A percentile compares a stretch with the other conserved stretches of the same genome.
These are phyloP conservation scores for Cyberlindnera euphorbiae DNA, from an alignment of 805 yeast genomes.

Conservation along the genomic window DNA sequence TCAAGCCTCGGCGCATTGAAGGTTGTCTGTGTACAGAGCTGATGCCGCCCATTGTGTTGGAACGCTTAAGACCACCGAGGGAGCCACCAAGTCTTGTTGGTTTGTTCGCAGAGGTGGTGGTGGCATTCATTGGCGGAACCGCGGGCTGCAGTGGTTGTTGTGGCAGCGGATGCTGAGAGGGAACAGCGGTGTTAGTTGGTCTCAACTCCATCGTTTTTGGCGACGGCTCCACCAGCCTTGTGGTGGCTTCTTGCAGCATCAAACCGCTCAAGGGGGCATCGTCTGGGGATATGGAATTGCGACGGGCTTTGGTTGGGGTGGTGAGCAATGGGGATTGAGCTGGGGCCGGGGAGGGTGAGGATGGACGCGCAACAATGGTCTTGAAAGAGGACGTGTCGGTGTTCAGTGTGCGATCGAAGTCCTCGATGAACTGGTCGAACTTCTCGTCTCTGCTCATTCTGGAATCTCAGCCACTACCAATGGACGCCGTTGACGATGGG, in stretches of 20 bases:
- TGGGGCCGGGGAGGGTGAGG: not conserved
- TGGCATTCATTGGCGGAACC: not conserved
- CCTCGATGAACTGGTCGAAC: slow-evolving; percentile 34
- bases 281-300: slow-evolving; percentile 22
- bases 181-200: not conserved
- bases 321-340: slow-evolving; percentile 17
- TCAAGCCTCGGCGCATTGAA: slow-evolving; percentile 21
- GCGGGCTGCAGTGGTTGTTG: not conserved
- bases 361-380: slow-evolving; percentile 15
- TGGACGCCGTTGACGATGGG: too few species aligned
- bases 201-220: slow-evolving; percentile 4
- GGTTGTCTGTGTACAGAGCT: slow-evolving; percentile 18
- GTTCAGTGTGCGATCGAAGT: slow-evolving; percentile 29
- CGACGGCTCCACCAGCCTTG: slow-evolving; percentile 4
- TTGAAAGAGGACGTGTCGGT: slow-evolving; percentile 33
- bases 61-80: slow-evolving; percentile 15
- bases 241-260: not conserved
- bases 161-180: not conserved
- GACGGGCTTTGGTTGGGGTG: slow-evolving; percentile 25
- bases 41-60: slow-evolving; percentile 21
- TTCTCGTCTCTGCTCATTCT: slow-evolving; percentile 19
- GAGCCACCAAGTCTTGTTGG: slow-evolving; percentile 4
- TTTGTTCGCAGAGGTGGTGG: not conserved
- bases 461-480: not conserved
- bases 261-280: slow-evolving; percentile 17